Evolutionary conservation across 805 yeast species (phyloP), one percentile per base, ranked within the genome.

Genomic region (Wickerhamiella lipophila): DNA sequence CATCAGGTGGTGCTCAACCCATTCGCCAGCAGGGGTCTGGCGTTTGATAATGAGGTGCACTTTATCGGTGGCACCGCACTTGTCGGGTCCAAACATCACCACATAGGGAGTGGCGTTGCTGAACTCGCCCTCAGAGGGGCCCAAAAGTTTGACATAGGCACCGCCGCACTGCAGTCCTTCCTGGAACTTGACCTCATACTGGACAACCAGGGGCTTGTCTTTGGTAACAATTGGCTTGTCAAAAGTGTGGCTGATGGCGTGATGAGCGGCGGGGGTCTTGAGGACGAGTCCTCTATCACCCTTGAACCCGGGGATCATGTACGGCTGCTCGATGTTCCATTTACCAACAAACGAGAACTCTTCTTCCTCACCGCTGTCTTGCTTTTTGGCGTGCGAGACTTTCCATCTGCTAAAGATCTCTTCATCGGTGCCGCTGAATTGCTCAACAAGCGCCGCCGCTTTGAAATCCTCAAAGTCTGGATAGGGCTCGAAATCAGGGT

Each of bases 71-170:
- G 77, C 61, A 2, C 94, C 95, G 67, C 96, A 88, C 62, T 75
- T 77, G 65, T 88, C 96, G 40, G 96, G 96, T 18, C 96, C 96
- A 68, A 88, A 88, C 89, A 88, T 82, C 54, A 88, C 67, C 64
- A 82, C 86, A 66, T 81, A 85, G 1, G 87, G 83, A 3, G 94
- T 73, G 23, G 71, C 77, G 52, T 76, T 74, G 55, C 68, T 70
- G 68, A 86, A 81, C 52, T 75, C 74, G 35, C 64, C 61, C 30
- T 66, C 69, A 49, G 59, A 64, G 40, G 65, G 60, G 41, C 77
- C 69, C 49, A 88, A 65, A 41, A 88, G 68, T 68, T 88, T 88
- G 55, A 88, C 63, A 66, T 87, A 88, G 1, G 94, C 89, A 49
- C 96, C 96, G 44, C 95, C 94, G 66, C 96, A 88, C 41, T 71